Conservation (phyloP, 2,329 filamentous ascomycete genomes). For the Alternaria sp. region DNA sequence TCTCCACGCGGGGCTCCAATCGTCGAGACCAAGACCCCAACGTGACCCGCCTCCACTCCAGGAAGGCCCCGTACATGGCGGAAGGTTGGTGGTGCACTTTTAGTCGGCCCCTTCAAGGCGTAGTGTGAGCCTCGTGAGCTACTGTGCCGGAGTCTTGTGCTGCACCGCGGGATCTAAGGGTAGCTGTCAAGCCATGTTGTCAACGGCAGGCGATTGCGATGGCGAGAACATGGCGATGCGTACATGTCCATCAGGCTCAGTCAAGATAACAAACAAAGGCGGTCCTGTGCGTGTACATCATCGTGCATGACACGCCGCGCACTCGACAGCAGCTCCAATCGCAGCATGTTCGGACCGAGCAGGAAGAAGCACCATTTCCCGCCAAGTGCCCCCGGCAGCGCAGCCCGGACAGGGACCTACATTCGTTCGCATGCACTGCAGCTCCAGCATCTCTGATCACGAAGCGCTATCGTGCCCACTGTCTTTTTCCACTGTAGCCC, state of each 20-base stretch:
- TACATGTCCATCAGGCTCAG: background rate
- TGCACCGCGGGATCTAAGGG: slow-evolving; percentile 1
- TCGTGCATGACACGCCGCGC: slow-evolving; percentile 14
- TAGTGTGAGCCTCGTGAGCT: background rate
- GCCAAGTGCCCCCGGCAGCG: slow-evolving; percentile 14
- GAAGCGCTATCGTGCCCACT: slow-evolving; percentile 32
- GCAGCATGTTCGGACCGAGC: slow-evolving; percentile 17
- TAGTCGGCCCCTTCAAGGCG: background rate
- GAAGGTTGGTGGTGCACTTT: background rate
- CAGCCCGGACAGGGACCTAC: slow-evolving; percentile 22
- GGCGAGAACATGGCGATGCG: background rate
- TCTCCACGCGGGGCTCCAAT: slow-evolving; percentile 14
- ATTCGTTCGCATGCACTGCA: slow-evolving; percentile 24
- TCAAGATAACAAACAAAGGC: background rate
- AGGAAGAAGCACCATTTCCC: background rate
- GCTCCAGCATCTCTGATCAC: slow-evolving; percentile 36
- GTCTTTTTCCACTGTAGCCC: slow-evolving; percentile 33
- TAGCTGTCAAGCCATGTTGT: background rate
- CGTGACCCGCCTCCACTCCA: slow-evolving; percentile 8
- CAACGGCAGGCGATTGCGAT: background rate
- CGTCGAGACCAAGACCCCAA: slow-evolving; percentile 7
- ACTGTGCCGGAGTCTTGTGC: background rate
- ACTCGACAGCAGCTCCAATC: slow-evolving; percentile 3
- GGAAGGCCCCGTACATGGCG: background rate
- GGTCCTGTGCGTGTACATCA: slow-evolving; percentile 15